phyloP scores from a whole-genome alignment of 495 filamentous ascomycete species.

The Pseudoneurospora amorphoporcata region DNA sequence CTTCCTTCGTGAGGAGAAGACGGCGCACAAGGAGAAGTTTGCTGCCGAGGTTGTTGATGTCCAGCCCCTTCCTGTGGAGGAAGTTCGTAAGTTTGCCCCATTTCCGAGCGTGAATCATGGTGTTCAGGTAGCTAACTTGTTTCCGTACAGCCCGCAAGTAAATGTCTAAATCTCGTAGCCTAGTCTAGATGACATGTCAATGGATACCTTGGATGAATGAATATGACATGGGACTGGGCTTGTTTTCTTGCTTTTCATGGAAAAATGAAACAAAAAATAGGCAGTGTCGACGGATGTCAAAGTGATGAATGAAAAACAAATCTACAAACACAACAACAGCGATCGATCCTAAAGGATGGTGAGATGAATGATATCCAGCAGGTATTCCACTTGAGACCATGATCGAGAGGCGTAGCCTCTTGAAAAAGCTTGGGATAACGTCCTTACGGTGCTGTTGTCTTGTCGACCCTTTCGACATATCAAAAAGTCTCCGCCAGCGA shows the following conservation, averaged over 20 bases:
- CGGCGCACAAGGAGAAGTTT: conserved; percentile 33
- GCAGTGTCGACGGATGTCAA: background rate
- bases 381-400: background rate
- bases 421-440: background rate
- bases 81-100: conserved; percentile 44
- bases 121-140: background rate
- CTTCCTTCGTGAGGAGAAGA: conserved; percentile 40
- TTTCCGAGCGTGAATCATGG: background rate
- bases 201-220: background rate
- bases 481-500: background rate
- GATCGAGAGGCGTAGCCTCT: background rate
- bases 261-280: too few species aligned
- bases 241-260: background rate
- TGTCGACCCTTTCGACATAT: background rate
- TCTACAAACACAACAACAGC: background rate
- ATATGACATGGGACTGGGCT: background rate
- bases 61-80: conserved; percentile 55
- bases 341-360: background rate
- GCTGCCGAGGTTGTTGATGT: conserved; percentile 58
- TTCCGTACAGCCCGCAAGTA: conserved; percentile 19
- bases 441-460: background rate
- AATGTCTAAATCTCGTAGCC: background rate
- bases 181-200: background rate
- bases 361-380: background rate
- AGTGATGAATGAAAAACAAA: background rate